Evolutionary conservation across 2,329 filamentous ascomycete species (phyloP), one percentile per base, ranked within the genome.

Genomic region (Colletotrichum cereale): DNA sequence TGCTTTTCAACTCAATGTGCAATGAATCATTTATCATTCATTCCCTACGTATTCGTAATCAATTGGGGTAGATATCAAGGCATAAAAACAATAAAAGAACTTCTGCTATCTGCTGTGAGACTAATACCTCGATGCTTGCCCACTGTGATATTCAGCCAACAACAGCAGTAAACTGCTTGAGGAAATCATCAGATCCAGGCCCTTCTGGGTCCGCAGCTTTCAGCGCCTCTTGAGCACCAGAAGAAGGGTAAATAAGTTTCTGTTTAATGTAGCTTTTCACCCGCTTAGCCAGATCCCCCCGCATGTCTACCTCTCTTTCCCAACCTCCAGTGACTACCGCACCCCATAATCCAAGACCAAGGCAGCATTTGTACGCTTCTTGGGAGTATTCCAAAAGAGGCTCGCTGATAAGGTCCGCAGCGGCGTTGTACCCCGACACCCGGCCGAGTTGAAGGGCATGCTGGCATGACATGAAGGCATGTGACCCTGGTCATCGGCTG

Each of bases 401-500:
- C 16, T 77, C 66, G 1, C 69, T 72, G 0, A 84, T 75, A 0
- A 84, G 68, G 34, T 81, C 78, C 3, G 79, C 79, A 1, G 79
- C 78, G 0, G 79, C 78, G 66, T 81, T 82, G 52, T 82, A 65
- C 0, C 80, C 79, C 0, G 79, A 75, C 2, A 78, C 66, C 1
- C 81, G 80, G 4, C 82, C 82, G 1, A 83, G 76, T 1, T 73
- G 50, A 21, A 79, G 60, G 2, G 82, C 82, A 61, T 84, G 82
- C 72, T 84, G 82, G 66, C 82, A 84, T 1, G 78, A 82, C 79
- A 82, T 83, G 24, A 82, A 56, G 2, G 79, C 75, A 24, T 76
- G 44, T 82, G 75, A 2, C 78, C 78, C 0, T 77, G 50, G 0
- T 61, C 62, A 44, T 80, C 78, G 3, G 77, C 72, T 0, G 57